A percentile compares a stretch with the other conserved stretches of the same genome.
phyloP scores from a whole-genome alignment of 2,329 filamentous ascomycete species.

The Lecanosticta acicola region DNA sequence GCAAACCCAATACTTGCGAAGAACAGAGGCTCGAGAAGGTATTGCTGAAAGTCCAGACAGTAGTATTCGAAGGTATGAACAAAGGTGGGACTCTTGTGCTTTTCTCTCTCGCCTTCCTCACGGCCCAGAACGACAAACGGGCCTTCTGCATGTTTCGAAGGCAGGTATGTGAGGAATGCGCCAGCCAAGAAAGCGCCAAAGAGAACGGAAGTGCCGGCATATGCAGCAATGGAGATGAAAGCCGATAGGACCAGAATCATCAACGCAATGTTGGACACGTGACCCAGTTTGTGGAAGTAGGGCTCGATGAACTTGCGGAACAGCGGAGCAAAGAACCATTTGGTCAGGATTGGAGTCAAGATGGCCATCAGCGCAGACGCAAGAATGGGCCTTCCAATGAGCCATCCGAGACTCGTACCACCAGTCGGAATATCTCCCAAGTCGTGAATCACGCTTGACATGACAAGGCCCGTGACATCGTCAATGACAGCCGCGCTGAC shows the following conservation, averaged over 20 bases:
- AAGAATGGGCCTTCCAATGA: constrained; percentile 28
- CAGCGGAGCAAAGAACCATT: constrained; percentile 35
- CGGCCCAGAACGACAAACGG: constrained; percentile 26
- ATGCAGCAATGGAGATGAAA: constrained; percentile 29
- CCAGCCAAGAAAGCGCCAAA: constrained; percentile 32
- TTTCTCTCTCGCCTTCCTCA: constrained; percentile 26
- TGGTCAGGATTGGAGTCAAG: constrained; percentile 25
- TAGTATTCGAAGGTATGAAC: constrained; percentile 34
- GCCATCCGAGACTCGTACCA: constrained; percentile 19
- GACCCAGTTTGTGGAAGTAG: constrained; percentile 23
- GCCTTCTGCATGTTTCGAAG: constrained; percentile 21
- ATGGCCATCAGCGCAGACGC: constrained; percentile 23
- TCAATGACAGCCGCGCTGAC: constrained; percentile 46
- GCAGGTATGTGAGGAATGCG: constrained; percentile 28
- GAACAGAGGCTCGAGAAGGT: constrained; percentile 29
- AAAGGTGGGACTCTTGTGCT: constrained; percentile 28
- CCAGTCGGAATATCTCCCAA: constrained; percentile 20
- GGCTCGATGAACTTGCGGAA: constrained; percentile 19
- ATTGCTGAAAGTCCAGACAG: constrained; percentile 43
- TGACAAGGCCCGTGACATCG: constrained; percentile 43
- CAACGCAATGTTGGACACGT: constrained; percentile 25
- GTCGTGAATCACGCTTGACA: constrained; percentile 33
- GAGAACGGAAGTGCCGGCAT: constrained; percentile 28
- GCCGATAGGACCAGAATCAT: constrained; percentile 29
- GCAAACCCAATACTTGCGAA: constrained; percentile 31